Percentiles rank a stretch among this genome's conserved stretches.
Conservation (phyloP, 345 rosid genomes). For the Gossypium turneri region DNA sequence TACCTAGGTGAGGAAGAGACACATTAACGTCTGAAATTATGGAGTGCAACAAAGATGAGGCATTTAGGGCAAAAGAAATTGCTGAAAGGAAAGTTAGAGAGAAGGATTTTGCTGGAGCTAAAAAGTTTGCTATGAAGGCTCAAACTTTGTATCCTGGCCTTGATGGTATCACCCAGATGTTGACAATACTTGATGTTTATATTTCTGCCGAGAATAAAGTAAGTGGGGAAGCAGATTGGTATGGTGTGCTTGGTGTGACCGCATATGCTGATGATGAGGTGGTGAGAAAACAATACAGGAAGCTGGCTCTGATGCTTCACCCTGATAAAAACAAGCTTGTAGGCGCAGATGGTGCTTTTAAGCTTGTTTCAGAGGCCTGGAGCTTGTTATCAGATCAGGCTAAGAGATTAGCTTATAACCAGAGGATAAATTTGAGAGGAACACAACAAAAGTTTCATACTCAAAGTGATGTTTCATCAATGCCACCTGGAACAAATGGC, state of each 20-base stretch:
- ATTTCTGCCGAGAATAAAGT: conserved; percentile 57
- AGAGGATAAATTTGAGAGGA: conserved; percentile 40
- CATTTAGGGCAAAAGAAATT: conserved; percentile 75
- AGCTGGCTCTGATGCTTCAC: conserved; percentile 66
- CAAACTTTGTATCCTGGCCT: conserved; percentile 69
- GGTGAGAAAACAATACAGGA: conserved; percentile 60
- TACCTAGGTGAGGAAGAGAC: conserved; percentile 13
- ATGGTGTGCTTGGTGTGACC: conserved; percentile 57
- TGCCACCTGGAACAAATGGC: conserved; percentile 42
- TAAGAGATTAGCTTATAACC: conserved; percentile 60
- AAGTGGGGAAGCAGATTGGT: conserved; percentile 75
- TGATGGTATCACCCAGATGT: conserved; percentile 60
- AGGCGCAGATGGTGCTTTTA: conserved; percentile 89
- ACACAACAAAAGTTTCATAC: conserved; percentile 27
- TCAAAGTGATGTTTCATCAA: conserved; percentile 34
- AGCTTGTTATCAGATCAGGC: conserved; percentile 61
- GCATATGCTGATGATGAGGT: conserved; percentile 61
- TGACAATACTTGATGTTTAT: conserved; percentile 58
- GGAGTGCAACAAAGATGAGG: conserved; percentile 96
- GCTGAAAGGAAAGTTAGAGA: conserved; percentile 74
- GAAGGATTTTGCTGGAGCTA: conserved; percentile 68
- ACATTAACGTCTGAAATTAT: conserved; percentile 25
- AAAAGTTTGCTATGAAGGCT: conserved; percentile 72
- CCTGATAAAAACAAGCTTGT: conserved; percentile 85
- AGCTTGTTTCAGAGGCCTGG: conserved; percentile 72